A percentile compares a stretch with the other conserved stretches of the same genome.
phyloP scores from a whole-genome alignment of 768 basidiomycete species.

The Antrodiella citrinella region DNA sequence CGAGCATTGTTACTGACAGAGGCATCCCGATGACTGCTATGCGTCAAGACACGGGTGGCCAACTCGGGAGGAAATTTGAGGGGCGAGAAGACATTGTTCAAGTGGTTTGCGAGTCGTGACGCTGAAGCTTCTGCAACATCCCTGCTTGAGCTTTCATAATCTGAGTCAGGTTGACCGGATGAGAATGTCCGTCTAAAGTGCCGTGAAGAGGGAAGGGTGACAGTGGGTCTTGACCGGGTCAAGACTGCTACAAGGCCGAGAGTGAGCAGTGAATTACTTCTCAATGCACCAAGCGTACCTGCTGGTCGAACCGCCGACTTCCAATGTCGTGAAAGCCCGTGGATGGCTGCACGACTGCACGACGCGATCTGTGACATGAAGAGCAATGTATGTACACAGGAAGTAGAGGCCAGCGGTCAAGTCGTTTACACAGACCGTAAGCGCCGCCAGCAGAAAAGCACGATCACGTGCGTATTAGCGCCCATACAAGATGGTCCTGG shows the following conservation, averaged over 20 bases:
- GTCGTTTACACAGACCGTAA: not conserved
- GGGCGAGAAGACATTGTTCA: slow-evolving; percentile 54
- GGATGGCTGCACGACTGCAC: slow-evolving; percentile 1
- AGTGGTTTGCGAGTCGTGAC: slow-evolving; percentile 37
- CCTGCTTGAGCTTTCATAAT: not conserved
- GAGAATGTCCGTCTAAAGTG: slow-evolving; percentile 3
- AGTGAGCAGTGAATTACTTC: not conserved
- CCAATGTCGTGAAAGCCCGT: slow-evolving; percentile 1
- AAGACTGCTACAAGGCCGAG: not conserved
- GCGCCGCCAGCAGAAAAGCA: not conserved
- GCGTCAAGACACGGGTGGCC: slow-evolving; percentile 68
- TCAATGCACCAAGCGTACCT: slow-evolving; percentile 1
- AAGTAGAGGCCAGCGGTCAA: not conserved
- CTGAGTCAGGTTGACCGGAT: not conserved
- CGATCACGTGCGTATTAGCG: not conserved
- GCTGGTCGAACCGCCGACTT: slow-evolving; percentile 1
- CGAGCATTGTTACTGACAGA: slow-evolving; percentile 63
- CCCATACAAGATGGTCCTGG: too few relatives aligned
- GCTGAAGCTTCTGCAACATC: not conserved
- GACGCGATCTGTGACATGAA: slow-evolving; percentile 8
- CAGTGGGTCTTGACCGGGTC: not conserved
- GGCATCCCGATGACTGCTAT: slow-evolving; percentile 65
- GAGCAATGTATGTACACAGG: not conserved
- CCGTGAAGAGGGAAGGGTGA: not conserved
- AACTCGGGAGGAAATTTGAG: slow-evolving; percentile 65